Conservation (phyloP, 768 basidiomycete genomes). For the Suillus subluteus region DNA sequence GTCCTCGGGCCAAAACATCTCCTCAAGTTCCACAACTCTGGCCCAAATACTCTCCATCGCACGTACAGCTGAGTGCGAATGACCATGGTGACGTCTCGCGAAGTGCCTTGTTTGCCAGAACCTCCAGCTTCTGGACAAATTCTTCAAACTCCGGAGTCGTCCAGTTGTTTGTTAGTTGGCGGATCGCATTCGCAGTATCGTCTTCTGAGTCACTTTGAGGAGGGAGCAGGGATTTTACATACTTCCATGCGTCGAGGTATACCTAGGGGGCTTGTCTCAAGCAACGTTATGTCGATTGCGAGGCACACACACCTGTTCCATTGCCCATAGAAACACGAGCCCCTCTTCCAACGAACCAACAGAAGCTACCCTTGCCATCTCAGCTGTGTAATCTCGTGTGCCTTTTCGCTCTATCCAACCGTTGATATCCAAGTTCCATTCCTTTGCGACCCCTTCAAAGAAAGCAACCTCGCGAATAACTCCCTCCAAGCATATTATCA, state of each 20-base stretch:
- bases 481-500: conserved; percentile 59
- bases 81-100: conserved; percentile 11
- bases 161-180: conserved; percentile 66
- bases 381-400: conserved; percentile 73
- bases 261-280: conserved; percentile 42
- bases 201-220: conserved; percentile 13
- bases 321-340: conserved; percentile 76
- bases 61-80: conserved; percentile 22
- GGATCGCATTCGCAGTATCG: conserved; percentile 38
- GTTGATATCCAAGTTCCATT: conserved; percentile 49
- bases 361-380: conserved; percentile 60
- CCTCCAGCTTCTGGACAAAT: conserved; percentile 56
- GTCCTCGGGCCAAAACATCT: conserved; percentile 58
- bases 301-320: conserved; percentile 61
- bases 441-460: conserved; percentile 54
- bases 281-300: not conserved
- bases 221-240: conserved; percentile 37
- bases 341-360: conserved; percentile 59
- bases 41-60: conserved; percentile 56
- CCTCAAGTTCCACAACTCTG: conserved; percentile 63
- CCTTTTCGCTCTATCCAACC: conserved; percentile 57
- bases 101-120: conserved; percentile 47
- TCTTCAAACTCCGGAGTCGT: conserved; percentile 52
- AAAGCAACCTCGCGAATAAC: conserved; percentile 62
- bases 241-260: conserved; percentile 71